Conservation (phyloP, 75 land plant genomes). For the Pinus taeda region DNA sequence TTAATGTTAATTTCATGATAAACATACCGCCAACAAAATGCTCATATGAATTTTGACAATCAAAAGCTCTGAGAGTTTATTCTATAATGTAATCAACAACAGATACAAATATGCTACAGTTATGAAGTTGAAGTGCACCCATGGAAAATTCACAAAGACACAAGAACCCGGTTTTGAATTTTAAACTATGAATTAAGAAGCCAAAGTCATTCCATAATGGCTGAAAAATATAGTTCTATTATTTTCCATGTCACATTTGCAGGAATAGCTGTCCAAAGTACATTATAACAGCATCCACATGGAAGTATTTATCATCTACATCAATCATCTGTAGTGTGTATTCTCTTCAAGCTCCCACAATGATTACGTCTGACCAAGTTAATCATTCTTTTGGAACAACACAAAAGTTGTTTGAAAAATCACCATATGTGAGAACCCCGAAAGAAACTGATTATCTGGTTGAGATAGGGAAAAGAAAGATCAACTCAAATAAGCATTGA, state of each 20-base stretch:
- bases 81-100: not conserved
- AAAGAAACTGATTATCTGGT: not conserved
- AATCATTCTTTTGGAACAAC: not conserved
- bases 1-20: not conserved
- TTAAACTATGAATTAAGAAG: not conserved
- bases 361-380: not conserved
- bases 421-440: constrained; percentile 2
- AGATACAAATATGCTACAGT: not conserved
- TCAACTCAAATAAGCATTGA: not conserved
- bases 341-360: not conserved
- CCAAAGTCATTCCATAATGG: not conserved
- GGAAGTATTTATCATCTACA: too few species aligned
- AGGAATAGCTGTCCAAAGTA: too few species aligned
- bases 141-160: not conserved
- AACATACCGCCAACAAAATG: not conserved
- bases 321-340: not conserved
- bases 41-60: not conserved
- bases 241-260: not conserved
- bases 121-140: not conserved
- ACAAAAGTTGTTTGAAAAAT: not conserved
- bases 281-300: too few species aligned
- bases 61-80: not conserved
- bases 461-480: not conserved
- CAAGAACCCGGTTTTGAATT: not conserved
- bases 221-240: constrained; percentile 3